These are phyloP conservation scores for Clonostachys rosea DNA, from an alignment of 2,329 filamentous ascomycete genomes.

Conservation along the genomic window DNA sequence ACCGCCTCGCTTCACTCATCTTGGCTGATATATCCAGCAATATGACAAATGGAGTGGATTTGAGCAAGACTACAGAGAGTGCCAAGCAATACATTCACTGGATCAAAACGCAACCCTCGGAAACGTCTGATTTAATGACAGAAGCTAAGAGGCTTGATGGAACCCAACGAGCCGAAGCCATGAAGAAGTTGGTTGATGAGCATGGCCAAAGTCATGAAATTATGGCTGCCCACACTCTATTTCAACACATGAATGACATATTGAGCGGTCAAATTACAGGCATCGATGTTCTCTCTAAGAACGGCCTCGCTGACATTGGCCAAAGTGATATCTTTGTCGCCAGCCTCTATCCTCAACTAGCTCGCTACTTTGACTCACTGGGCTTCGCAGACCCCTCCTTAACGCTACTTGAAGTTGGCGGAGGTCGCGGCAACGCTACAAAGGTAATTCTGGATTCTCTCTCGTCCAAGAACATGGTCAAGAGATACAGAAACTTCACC, in stretches of 20 bases:
- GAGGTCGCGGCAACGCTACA: constrained; percentile 33
- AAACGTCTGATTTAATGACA: background rate
- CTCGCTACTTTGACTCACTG: background rate
- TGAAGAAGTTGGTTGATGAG: background rate
- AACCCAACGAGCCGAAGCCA: background rate
- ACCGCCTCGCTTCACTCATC: background rate
- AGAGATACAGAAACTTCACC: constrained; percentile 25
- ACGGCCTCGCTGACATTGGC: background rate
- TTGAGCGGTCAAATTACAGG: background rate
- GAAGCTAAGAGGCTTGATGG: background rate
- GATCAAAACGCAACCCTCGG: background rate
- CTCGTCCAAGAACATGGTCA: constrained; percentile 6
- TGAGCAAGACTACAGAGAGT: background rate
- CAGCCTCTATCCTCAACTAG: background rate
- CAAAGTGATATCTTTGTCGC: too few species aligned
- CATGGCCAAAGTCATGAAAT: background rate
- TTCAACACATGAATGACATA: background rate
- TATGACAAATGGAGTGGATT: too few species aligned
- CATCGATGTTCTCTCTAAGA: background rate
- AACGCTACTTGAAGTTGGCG: constrained; percentile 29
- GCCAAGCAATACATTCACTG: background rate
- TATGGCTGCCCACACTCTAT: background rate
- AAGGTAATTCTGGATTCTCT: constrained; percentile 22
- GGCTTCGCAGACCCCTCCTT: background rate
- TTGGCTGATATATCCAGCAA: background rate